Conservation (phyloP, 176 grass and related monocot genomes). For the Carex parvula region DNA sequence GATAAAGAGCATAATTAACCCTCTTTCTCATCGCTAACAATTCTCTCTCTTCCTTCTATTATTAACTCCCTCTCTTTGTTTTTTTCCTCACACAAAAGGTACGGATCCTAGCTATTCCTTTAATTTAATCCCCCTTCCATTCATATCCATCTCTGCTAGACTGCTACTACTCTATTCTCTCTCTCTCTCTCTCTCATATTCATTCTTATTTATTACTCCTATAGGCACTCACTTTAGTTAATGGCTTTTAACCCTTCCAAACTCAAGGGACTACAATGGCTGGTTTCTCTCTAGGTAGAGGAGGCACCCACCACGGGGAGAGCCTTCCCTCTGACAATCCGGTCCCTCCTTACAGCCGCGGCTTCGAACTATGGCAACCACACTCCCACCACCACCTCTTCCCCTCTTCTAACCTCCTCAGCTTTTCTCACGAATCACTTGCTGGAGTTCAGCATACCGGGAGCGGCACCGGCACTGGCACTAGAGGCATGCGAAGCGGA, state of each 20-base stretch:
- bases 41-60: slow-evolving; percentile 18
- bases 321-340: slow-evolving; percentile 26
- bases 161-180: background rate
- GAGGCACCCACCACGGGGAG: slow-evolving; percentile 14
- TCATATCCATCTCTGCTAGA: background rate
- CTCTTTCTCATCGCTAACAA: slow-evolving; percentile 7
- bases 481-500: background rate
- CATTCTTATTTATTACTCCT: slow-evolving; percentile 27
- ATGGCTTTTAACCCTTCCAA: slow-evolving; percentile 20
- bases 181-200: slow-evolving; percentile 30
- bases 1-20: slow-evolving; percentile 23
- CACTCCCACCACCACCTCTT: slow-evolving; percentile 10
- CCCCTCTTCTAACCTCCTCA: slow-evolving; percentile 23
- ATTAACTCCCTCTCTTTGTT: background rate
- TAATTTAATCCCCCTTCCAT: slow-evolving; percentile 17
- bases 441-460: background rate
- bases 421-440: slow-evolving; percentile 20
- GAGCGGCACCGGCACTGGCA: background rate
- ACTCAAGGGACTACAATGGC: slow-evolving; percentile 23
- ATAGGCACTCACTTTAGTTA: slow-evolving; percentile 19
- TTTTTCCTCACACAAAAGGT: slow-evolving; percentile 12
- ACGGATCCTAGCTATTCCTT: background rate
- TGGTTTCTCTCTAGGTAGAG: slow-evolving; percentile 33
- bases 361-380: slow-evolving; percentile 29
- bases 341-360: slow-evolving; percentile 20